phyloP scores from a whole-genome alignment of 257 asterid species.

The Apocynum venetum region DNA sequence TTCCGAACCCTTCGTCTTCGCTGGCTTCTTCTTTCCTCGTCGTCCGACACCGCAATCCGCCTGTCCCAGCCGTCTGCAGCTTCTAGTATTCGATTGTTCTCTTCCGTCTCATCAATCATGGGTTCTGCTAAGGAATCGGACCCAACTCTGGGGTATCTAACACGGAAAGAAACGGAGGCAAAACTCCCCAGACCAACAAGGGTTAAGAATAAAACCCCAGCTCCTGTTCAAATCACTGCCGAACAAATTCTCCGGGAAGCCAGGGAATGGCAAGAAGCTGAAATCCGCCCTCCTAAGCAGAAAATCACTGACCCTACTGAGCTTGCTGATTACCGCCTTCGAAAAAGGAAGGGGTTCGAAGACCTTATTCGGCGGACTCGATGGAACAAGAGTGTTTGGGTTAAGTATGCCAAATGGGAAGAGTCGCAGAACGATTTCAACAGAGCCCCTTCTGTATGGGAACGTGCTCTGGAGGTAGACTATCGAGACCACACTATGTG shows the following conservation, averaged over 20 bases:
- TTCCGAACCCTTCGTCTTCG: neutral
- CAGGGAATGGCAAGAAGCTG: slow-evolving; percentile 76
- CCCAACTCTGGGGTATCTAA: no score
- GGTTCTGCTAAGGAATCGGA: slow-evolving; percentile 12
- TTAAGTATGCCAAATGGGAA: no score
- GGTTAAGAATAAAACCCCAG: slow-evolving; percentile 84
- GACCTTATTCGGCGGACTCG: no score
- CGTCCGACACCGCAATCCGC: neutral
- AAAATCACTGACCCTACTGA: slow-evolving; percentile 71
- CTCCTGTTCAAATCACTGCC: slow-evolving; percentile 76
- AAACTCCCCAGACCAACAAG: slow-evolving; percentile 19
- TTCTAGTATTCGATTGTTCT: neutral
- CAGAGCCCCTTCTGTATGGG: no score
- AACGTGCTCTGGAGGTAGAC: slow-evolving; percentile 47
- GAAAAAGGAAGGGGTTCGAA: slow-evolving; percentile 5
- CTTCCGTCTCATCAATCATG: neutral
- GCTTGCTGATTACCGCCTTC: slow-evolving; percentile 73
- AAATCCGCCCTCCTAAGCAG: slow-evolving; percentile 82
- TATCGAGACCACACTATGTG: slow-evolving; percentile 77
- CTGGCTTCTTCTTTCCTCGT: neutral
- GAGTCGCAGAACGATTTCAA: no score
- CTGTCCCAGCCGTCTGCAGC: neutral
- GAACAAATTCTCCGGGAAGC: slow-evolving; percentile 90
- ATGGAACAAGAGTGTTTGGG: no score
- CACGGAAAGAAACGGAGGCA: no score